phyloP scores from a whole-genome alignment of 2,329 filamentous ascomycete species.

The Fusarium nodosum region DNA sequence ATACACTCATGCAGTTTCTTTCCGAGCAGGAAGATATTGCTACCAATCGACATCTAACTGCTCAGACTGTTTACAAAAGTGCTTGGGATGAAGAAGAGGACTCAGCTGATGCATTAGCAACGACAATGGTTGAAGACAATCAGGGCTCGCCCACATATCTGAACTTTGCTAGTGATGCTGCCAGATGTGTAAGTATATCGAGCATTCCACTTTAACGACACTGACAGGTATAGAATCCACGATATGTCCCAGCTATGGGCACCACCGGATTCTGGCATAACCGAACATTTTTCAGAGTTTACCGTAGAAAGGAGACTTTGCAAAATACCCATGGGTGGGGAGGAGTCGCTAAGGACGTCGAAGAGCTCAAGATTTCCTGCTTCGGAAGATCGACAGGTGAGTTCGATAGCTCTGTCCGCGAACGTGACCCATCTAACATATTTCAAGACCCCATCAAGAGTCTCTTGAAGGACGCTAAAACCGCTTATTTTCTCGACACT shows the following conservation, averaged over 20 bases:
- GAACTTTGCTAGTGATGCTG: conserved; percentile 71
- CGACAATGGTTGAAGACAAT: conserved; percentile 56
- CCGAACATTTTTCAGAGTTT: conserved; percentile 64
- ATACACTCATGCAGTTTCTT: conserved; percentile 71
- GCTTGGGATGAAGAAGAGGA: conserved; percentile 70
- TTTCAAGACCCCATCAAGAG: conserved; percentile 65
- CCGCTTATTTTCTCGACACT: conserved; percentile 65
- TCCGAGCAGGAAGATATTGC: conserved; percentile 65
- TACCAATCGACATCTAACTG: conserved; percentile 66
- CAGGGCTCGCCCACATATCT: conserved; percentile 60
- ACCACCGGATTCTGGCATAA: conserved; percentile 68
- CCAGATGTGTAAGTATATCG: conserved; percentile 58
- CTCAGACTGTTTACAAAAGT: conserved; percentile 67
- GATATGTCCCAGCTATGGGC: conserved; percentile 68
- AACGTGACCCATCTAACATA: background rate
- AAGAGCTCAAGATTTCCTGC: conserved; percentile 67
- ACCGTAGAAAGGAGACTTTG: conserved; percentile 61
- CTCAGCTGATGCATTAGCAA: conserved; percentile 56
- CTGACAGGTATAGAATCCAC: conserved; percentile 56
- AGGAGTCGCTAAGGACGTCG: conserved; percentile 63
- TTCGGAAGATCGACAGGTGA: conserved; percentile 62
- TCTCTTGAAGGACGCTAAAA: conserved; percentile 67
- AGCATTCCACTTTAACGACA: background rate
- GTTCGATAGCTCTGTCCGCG: background rate
- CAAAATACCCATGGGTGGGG: conserved; percentile 53